These are phyloP conservation scores for Thielaviopsis punctulata DNA, from an alignment of 2,329 filamentous ascomycete species.

Conservation along the genomic window DNA sequence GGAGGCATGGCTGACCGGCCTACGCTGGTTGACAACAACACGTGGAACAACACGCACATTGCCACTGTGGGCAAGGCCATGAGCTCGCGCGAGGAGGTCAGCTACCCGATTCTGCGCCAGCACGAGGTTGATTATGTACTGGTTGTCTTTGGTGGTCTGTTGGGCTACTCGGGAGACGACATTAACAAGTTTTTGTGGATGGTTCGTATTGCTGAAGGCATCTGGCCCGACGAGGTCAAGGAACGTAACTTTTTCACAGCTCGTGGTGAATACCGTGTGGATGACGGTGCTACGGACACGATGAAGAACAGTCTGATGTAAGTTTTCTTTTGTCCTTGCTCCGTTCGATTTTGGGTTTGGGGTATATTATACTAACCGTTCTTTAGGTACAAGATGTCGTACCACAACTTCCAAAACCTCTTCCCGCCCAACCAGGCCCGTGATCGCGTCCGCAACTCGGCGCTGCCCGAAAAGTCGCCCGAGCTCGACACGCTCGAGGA, in stretches of 20 bases:
- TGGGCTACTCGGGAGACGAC: slow-evolving; percentile 95
- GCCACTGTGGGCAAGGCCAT: slow-evolving; percentile 98
- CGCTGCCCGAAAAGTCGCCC: slow-evolving; percentile 69
- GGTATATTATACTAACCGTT: slow-evolving; percentile 11
- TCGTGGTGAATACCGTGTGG: slow-evolving; percentile 86
- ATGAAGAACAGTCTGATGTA: slow-evolving; percentile 99
- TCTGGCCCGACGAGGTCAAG: slow-evolving; percentile 98
- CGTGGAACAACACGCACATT: slow-evolving; percentile 99
- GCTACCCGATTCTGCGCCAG: slow-evolving; percentile 94
- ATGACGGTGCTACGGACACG: slow-evolving; percentile 79
- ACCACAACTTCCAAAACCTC: slow-evolving; percentile 88
- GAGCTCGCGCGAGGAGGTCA: slow-evolving; percentile 93
- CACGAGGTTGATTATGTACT: slow-evolving; percentile 99
- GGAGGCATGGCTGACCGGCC: slow-evolving; percentile 97
- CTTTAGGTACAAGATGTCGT: slow-evolving; percentile 97
- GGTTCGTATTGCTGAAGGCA: slow-evolving; percentile 96
- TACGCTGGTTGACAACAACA: slow-evolving; percentile 97
- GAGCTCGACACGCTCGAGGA: slow-evolving; percentile 82
- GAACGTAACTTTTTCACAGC: slow-evolving; percentile 91
- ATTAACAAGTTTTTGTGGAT: slow-evolving; percentile 99
- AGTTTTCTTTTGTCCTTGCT: slow-evolving; percentile 22
- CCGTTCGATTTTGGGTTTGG: no score
- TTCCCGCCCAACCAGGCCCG: slow-evolving; percentile 83
- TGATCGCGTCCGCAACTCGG: slow-evolving; percentile 72
- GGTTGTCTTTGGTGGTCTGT: slow-evolving; percentile 84